phyloP scores from a whole-genome alignment of 352 stramenopile genomes.

The Phytophthora sojae region DNA sequence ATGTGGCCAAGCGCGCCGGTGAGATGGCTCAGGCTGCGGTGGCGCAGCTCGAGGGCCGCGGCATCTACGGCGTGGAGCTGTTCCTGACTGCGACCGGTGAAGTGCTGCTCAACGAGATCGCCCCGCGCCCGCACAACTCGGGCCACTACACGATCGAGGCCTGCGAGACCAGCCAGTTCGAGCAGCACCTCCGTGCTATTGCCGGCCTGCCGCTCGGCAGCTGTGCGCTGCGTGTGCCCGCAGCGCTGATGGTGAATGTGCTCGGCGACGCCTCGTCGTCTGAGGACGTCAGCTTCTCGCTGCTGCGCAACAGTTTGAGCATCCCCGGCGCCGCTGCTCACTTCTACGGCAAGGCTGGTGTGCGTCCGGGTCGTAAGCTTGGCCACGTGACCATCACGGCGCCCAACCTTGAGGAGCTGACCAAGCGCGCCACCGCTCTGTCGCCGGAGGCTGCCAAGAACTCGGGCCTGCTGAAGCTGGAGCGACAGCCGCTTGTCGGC shows the following conservation, averaged over 20 bases:
- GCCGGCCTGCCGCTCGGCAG: slow-evolving; percentile 94
- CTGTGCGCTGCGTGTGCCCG: slow-evolving; percentile 92
- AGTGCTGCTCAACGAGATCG: slow-evolving; percentile 98
- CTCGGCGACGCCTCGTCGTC: slow-evolving; percentile 68
- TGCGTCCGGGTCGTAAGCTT: slow-evolving; percentile 95
- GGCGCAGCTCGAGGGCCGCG: slow-evolving; percentile 80
- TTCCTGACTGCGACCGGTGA: slow-evolving; percentile 91
- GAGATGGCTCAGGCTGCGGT: slow-evolving; percentile 78
- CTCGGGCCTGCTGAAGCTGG: slow-evolving; percentile 43
- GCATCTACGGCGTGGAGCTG: slow-evolving; percentile 98
- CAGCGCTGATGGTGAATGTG: slow-evolving; percentile 93
- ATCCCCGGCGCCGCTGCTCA: slow-evolving; percentile 93
- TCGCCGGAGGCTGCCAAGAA: slow-evolving; percentile 52
- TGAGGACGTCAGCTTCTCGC: slow-evolving; percentile 86
- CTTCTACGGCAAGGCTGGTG: slow-evolving; percentile 96
- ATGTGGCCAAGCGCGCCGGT: slow-evolving; percentile 53
- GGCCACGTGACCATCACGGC: slow-evolving; percentile 97
- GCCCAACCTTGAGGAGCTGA: slow-evolving; percentile 83
- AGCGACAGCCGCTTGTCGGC: slow-evolving; percentile 61
- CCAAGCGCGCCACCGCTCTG: slow-evolving; percentile 66
- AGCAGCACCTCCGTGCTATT: slow-evolving; percentile 97
- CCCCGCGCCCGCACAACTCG: slow-evolving; percentile 98
- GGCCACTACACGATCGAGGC: slow-evolving; percentile 99
- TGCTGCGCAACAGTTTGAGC: slow-evolving; percentile 65
- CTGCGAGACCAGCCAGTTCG: slow-evolving; percentile 97